phyloP scores from a whole-genome alignment of 1,284 basidiomycete genomes.

The Marasmius sp. region DNA sequence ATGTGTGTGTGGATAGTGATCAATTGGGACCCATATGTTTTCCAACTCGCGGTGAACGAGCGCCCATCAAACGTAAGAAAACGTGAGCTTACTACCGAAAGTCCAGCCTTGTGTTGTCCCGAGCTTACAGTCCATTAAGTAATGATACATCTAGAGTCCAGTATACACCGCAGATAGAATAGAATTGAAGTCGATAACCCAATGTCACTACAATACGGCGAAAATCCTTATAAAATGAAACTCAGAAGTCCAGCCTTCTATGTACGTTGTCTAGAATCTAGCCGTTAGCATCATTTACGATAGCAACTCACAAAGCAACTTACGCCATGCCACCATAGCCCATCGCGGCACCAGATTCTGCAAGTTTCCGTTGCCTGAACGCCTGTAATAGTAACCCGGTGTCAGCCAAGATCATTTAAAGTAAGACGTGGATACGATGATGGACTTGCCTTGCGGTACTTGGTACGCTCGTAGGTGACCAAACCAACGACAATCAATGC shows the following conservation, averaged over 20 bases:
- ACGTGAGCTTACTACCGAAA: too few relatives aligned
- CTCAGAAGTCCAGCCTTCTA: conserved; percentile 10
- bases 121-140: background rate
- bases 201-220: conserved; percentile 6
- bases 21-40: too few relatives aligned
- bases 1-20: too few relatives aligned
- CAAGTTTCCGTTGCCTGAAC: conserved; percentile 73
- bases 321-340: conserved; percentile 65
- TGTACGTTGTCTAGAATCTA: conserved; percentile 2
- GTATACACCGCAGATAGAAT: conserved; percentile 11
- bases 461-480: conserved; percentile 81
- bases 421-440: background rate
- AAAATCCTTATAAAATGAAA: background rate
- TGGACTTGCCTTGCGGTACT: conserved; percentile 68
- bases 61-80: too few relatives aligned
- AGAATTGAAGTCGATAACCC: conserved; percentile 5
- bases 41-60: too few relatives aligned
- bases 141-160: background rate
- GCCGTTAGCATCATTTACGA: background rate
- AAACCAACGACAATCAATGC: conserved; percentile 75
- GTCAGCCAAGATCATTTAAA: conserved; percentile 1
- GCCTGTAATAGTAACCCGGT: conserved; percentile 40
- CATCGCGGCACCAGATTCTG: conserved; percentile 59
- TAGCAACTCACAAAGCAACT: conserved; percentile 16
- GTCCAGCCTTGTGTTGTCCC: background rate